A percentile compares a stretch with the other conserved stretches of the same genome.
Evolutionary conservation across 2,329 filamentous ascomycete genomes (phyloP).

Genomic region (Epichloe bromicola): DNA sequence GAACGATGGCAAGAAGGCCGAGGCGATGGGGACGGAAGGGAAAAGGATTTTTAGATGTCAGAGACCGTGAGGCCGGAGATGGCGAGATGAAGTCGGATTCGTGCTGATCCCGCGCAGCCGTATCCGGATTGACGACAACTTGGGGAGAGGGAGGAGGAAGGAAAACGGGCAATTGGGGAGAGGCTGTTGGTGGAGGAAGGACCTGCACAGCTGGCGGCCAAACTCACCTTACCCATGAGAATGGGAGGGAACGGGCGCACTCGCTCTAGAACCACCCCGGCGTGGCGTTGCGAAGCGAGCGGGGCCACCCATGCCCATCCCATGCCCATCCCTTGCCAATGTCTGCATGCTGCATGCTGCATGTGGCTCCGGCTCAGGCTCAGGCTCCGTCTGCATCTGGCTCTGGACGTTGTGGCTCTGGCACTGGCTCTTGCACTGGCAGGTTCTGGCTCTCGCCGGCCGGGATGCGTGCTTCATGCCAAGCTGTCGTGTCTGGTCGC

Average conservation of each 20-base stretch:
- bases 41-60: not conserved
- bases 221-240: constrained; percentile 32
- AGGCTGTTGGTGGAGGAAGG: constrained; percentile 26
- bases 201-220: constrained; percentile 24
- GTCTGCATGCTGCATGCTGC: constrained; percentile 1
- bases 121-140: constrained; percentile 18
- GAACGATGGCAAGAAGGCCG: constrained; percentile 2
- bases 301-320: constrained; percentile 13
- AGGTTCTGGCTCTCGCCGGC: not conserved
- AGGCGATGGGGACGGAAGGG: not conserved
- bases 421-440: not conserved
- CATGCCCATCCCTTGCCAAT: constrained; percentile 5
- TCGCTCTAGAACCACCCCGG: constrained; percentile 17
- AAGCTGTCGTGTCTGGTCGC: not conserved
- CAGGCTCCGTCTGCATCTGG: not conserved
- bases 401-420: not conserved
- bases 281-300: constrained; percentile 12
- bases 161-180: constrained; percentile 26
- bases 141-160: constrained; percentile 20
- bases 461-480: not conserved
- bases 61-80: not conserved
- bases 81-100: constrained; percentile 6
- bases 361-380: constrained; percentile 1
- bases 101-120: constrained; percentile 18
- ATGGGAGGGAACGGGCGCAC: constrained; percentile 23